Conservation (phyloP, 2,329 filamentous ascomycete genomes). For the Clarireedia paspali region DNA sequence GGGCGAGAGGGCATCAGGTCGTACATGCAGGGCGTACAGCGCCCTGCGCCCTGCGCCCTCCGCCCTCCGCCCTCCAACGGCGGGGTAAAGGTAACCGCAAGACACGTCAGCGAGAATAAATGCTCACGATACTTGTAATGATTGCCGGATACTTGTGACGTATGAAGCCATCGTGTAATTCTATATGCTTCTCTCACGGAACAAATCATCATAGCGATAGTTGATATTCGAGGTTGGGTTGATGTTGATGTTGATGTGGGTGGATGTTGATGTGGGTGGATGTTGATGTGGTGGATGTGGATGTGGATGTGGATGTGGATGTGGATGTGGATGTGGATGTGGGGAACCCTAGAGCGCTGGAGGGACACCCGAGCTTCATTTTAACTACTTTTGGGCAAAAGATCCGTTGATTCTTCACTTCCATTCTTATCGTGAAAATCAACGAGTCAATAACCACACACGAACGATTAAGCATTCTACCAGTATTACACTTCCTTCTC, state of each 20-base stretch:
- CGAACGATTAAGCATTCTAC: background rate
- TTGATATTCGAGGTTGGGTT: background rate
- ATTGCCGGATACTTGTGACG: too few species aligned
- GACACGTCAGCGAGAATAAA: too few species aligned
- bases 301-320: background rate
- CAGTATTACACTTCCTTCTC: background rate
- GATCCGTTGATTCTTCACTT: conserved; percentile 4
- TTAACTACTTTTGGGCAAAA: conserved; percentile 16
- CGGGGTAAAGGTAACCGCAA: too few species aligned
- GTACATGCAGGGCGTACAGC: background rate
- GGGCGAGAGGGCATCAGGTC: background rate
- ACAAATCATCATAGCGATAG: too few species aligned
- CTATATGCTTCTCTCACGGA: too few species aligned
- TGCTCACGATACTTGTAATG: too few species aligned
- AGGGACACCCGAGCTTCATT: background rate
- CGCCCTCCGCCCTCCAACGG: too few species aligned
- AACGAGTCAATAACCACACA: conserved; percentile 1
- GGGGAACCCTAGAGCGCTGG: background rate
- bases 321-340: background rate
- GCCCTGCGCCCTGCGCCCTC: too few species aligned
- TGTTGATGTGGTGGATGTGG: background rate
- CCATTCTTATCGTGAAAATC: conserved; percentile 9
- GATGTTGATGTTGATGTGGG: background rate
- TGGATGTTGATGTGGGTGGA: background rate
- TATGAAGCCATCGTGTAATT: too few species aligned